Evolutionary conservation across 179 eudicot genomes (phyloP).

Genomic region (Corrigiola litoralis): DNA sequence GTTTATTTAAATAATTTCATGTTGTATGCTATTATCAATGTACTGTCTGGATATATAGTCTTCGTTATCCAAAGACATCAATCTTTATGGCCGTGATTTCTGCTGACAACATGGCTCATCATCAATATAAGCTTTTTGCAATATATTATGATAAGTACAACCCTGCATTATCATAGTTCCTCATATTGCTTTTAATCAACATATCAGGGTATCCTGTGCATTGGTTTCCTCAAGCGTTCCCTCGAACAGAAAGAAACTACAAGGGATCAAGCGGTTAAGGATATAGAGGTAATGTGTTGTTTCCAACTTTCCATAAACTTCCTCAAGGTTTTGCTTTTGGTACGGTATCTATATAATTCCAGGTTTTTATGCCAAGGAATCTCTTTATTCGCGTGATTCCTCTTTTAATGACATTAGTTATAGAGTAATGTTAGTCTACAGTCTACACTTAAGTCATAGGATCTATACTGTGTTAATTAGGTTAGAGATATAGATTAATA

Average conservation of each 20-base stretch:
- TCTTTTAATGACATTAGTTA: no score
- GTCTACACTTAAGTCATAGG: no score
- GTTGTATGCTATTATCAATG: no score
- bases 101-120: neutral
- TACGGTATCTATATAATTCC: neutral
- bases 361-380: neutral
- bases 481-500: no score
- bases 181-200: neutral
- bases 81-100: neutral
- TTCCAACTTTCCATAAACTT: neutral
- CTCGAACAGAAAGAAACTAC: slow-evolving; percentile 67
- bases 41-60: neutral
- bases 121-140: no score
- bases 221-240: slow-evolving; percentile 77
- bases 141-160: neutral
- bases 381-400: no score
- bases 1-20: no score
- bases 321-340: no score
- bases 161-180: neutral
- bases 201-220: slow-evolving; percentile 75
- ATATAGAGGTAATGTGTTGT: slow-evolving; percentile 51
- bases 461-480: no score
- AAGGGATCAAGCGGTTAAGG: slow-evolving; percentile 66
- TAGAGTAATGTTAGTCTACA: no score
- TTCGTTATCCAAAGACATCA: neutral